Evolutionary conservation across 2,329 filamentous ascomycete species (phyloP), one percentile per base, ranked within the genome.

Genomic region (Cytospora piceae): DNA sequence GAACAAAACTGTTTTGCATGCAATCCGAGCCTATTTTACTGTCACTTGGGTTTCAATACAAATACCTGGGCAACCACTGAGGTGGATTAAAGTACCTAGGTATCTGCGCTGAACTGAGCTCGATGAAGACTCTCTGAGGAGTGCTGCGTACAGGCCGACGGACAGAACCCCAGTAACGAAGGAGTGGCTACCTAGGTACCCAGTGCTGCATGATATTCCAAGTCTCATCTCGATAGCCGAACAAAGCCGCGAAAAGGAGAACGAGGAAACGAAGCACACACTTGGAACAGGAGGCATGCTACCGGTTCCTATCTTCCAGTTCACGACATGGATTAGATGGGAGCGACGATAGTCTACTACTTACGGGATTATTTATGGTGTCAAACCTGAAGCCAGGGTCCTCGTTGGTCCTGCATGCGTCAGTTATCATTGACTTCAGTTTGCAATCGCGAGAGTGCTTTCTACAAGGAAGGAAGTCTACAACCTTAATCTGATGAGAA

Each of bases 241-340:
- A 37, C 9, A 37, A 11, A 37, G 34, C 12, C 12, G 12, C 14
- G 34, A 11, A 15, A 6, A 15, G 14, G 34, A 37, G 4, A 37
- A 15, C 34, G 34, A 37, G 12, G 34, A 37, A 15, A 37, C 34
- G 14, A 37, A 15, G 12, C 11, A 37, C 34, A 34, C 32, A 34
- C 34, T n/a, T n/a, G n/a, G n/a, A 37, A 37, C 3, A 37, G 34
- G 4, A 37, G 34, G 4, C 4, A 37, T 37, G 14, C 34, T 37
- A 37, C 12, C 11, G 8, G 39, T 7, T 42, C 39, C 15, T n/a
- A 2, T 2, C 20, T 42, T n/a, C 39, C 17, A 42, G 2, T 42
- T 51, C 15, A 49, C 49, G 52, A 17, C 60, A 56, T 56, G 37
- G 55, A 24, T 56, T 17, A 24, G 24, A 34, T 49, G 20, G 27